Evolutionary conservation across 2,329 filamentous ascomycete genomes (phyloP).

Genomic region (Colletotrichum filicis): DNA sequence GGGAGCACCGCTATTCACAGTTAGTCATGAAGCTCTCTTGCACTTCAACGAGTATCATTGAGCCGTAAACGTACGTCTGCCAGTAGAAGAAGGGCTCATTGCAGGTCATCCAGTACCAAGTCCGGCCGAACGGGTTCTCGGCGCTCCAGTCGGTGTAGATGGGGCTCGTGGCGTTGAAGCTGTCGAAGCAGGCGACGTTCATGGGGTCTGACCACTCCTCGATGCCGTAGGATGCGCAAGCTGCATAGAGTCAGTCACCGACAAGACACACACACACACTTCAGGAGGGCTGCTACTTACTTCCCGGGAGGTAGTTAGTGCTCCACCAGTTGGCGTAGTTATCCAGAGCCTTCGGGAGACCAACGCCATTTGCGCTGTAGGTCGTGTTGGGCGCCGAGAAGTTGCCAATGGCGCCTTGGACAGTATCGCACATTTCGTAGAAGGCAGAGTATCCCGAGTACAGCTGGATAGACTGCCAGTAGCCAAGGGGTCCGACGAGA

Average conservation of each 20-base stretch:
- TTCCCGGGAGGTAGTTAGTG: conserved; percentile 54
- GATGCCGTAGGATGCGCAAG: conserved; percentile 60
- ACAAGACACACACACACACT: background rate
- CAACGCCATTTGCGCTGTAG: conserved; percentile 57
- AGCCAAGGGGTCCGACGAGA: conserved; percentile 35
- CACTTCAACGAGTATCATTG: background rate
- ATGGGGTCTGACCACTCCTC: conserved; percentile 50
- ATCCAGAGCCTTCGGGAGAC: conserved; percentile 60
- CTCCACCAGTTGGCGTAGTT: conserved; percentile 67
- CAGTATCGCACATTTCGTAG: conserved; percentile 49
- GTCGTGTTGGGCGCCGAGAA: conserved; percentile 41
- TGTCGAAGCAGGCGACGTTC: conserved; percentile 63
- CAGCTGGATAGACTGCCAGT: conserved; percentile 50
- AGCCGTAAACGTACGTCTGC: conserved; percentile 54
- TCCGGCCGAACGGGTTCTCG: conserved; percentile 57
- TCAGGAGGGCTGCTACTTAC: conserved; percentile 48
- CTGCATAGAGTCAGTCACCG: conserved; percentile 39
- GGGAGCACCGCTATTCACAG: conserved; percentile 56
- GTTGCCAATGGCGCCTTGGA: conserved; percentile 38
- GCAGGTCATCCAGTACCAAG: conserved; percentile 72
- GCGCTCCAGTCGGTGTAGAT: conserved; percentile 61
- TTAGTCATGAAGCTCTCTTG: conserved; percentile 38
- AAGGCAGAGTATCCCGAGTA: conserved; percentile 47
- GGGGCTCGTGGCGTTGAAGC: conserved; percentile 59
- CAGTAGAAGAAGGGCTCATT: conserved; percentile 64